phyloP scores from a whole-genome alignment of 2,329 filamentous ascomycete species.

The Botrytis fabae region DNA sequence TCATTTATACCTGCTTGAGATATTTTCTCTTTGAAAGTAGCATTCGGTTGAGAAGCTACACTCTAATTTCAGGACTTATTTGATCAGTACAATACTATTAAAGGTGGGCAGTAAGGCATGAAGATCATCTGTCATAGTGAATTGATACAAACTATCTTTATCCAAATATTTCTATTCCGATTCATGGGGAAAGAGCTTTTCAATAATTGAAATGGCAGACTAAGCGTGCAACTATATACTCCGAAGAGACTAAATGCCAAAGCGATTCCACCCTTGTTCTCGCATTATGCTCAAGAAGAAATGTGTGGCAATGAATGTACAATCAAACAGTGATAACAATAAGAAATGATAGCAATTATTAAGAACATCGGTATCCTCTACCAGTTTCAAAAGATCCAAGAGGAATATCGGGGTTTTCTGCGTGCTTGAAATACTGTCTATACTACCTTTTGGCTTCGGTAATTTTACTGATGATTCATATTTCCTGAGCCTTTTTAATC shows the following conservation, averaged over 20 bases:
- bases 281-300: background rate
- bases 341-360: background rate
- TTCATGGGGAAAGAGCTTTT: background rate
- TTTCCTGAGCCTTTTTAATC: rapidly evolving
- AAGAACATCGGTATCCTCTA: background rate
- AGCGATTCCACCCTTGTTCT: rapidly evolving
- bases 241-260: too few relatives aligned
- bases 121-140: background rate
- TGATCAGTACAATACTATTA: background rate
- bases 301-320: background rate
- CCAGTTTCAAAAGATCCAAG: background rate
- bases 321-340: background rate
- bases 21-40: background rate
- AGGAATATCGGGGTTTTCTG: too few relatives aligned
- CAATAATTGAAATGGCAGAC: background rate
- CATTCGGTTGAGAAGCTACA: background rate
- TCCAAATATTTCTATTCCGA: rapidly evolving
- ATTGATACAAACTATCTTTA: background rate
- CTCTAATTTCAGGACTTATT: background rate
- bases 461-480: background rate
- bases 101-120: background rate
- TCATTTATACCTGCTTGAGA: background rate
- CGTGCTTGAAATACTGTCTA: rapidly evolving
- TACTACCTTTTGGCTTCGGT: too few relatives aligned
- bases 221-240: background rate